A percentile compares a stretch with the other conserved stretches of the same genome.
phyloP scores from a whole-genome alignment of 352 stramenopile species.

The Phytophthora tentaculata region DNA sequence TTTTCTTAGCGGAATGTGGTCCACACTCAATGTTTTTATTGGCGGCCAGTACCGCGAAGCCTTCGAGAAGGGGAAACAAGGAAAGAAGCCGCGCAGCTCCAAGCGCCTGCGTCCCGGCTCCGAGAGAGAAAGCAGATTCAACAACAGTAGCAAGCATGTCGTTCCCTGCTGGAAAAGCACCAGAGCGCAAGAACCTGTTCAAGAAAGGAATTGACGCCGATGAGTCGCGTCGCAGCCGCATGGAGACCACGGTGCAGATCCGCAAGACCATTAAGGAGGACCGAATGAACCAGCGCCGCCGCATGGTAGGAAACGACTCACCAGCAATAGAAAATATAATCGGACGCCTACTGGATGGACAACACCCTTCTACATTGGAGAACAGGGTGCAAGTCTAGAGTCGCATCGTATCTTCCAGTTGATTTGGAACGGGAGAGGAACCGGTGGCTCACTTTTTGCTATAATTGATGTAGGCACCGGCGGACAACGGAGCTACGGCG shows the following conservation, averaged over 20 bases:
- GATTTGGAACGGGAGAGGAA: not conserved
- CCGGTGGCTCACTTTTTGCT: conserved; percentile 20
- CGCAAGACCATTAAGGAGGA: conserved; percentile 87
- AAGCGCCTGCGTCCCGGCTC: conserved; percentile 20
- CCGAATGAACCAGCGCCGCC: conserved; percentile 76
- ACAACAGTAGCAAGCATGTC: conserved; percentile 50
- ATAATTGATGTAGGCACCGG: conserved; percentile 28
- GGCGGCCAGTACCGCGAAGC: conserved; percentile 28
- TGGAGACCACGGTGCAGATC: conserved; percentile 87
- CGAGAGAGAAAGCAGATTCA: conserved; percentile 12
- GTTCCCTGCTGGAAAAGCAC: conserved; percentile 70
- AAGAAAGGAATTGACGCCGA: conserved; percentile 85
- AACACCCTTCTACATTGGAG: not conserved
- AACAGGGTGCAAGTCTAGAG: conserved; percentile 5
- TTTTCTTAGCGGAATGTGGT: conserved; percentile 31
- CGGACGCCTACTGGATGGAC: not conserved
- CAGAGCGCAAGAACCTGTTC: conserved; percentile 79
- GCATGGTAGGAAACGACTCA: conserved; percentile 53
- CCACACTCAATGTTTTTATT: conserved; percentile 34
- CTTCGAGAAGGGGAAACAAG: conserved; percentile 40
- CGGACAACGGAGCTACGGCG: conserved; percentile 21
- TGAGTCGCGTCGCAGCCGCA: conserved; percentile 72
- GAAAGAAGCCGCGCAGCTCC: conserved; percentile 35
- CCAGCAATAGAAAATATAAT: not conserved
- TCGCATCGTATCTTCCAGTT: conserved; percentile 14